Evolutionary conservation across 1,139 yeast genomes (phyloP).

Genomic region (Blastobotrys aristatus): DNA sequence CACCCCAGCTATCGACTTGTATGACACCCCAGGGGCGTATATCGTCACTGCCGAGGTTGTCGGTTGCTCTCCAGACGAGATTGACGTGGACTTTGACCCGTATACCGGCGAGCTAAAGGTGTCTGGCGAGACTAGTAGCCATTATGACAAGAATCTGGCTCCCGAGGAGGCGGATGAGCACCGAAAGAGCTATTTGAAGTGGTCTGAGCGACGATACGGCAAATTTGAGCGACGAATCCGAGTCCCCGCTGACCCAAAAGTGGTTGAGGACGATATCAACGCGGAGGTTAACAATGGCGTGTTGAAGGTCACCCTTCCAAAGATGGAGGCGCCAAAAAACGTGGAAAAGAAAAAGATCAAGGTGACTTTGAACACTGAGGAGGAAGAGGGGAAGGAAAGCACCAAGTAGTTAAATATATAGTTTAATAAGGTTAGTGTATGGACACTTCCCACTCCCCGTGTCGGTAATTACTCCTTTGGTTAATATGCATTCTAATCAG

Average conservation of each 20-base stretch:
- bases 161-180: slow-evolving; percentile 3
- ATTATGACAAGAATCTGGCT: neutral
- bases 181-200: slow-evolving; percentile 1
- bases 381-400: neutral
- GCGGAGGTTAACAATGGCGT: slow-evolving; percentile 31
- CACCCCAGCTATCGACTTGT: slow-evolving; percentile 47
- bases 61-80: slow-evolving; percentile 48
- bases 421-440: too few species aligned
- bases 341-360: slow-evolving; percentile 8
- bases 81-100: slow-evolving; percentile 53
- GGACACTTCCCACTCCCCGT: too few species aligned
- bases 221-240: slow-evolving; percentile 49
- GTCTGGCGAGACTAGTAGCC: slow-evolving; percentile 15
- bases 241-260: slow-evolving; percentile 47
- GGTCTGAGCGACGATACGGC: slow-evolving; percentile 34
- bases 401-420: neutral
- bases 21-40: slow-evolving; percentile 43
- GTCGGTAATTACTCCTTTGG: too few species aligned
- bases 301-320: slow-evolving; percentile 8
- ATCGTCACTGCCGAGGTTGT: slow-evolving; percentile 47
- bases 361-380: neutral
- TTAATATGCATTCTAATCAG: too few species aligned
- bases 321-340: neutral
- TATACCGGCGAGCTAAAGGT: slow-evolving; percentile 22
- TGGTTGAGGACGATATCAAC: slow-evolving; percentile 47